Evolutionary conservation across 371 early-diverging fungal species (phyloP).

Genomic region (Cladochytrium tenue): DNA sequence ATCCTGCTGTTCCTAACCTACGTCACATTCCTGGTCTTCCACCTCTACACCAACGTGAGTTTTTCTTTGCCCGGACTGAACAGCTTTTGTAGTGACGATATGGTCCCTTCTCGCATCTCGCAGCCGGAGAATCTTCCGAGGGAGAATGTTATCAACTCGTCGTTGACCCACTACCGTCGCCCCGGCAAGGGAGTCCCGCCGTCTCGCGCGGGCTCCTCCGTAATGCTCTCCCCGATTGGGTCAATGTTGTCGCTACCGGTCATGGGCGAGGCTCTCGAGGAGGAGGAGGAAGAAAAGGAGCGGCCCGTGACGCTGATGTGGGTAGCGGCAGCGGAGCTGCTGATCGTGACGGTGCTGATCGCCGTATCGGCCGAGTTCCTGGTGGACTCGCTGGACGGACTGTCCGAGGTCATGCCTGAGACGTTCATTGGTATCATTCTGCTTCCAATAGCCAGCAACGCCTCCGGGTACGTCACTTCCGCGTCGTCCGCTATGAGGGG

Average conservation of each 20-base stretch:
- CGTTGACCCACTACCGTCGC: too few relatives aligned
- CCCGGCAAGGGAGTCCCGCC: too few relatives aligned
- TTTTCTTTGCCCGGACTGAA: too few relatives aligned
- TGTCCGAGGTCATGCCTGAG: constrained; percentile 53
- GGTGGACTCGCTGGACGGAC: constrained; percentile 75
- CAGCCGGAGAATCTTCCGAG: too few relatives aligned
- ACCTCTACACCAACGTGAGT: constrained; percentile 68
- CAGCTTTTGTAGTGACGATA: too few relatives aligned
- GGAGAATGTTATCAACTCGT: too few relatives aligned
- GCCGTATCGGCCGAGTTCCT: constrained; percentile 78
- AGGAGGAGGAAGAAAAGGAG: background rate
- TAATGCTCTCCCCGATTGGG: too few relatives aligned
- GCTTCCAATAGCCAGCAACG: constrained; percentile 76
- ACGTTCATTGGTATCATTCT: constrained; percentile 84
- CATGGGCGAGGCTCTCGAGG: background rate
- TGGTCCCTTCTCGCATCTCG: too few relatives aligned
- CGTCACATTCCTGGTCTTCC: constrained; percentile 72
- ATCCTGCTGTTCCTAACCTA: constrained; percentile 4
- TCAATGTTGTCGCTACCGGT: background rate
- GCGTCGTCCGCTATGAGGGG: constrained; percentile 63
- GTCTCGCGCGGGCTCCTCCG: too few relatives aligned
- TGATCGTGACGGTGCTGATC: constrained; percentile 49
- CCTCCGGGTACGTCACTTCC: constrained; percentile 23
- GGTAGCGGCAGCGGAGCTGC: constrained; percentile 20
- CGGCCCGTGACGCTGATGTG: background rate